phyloP scores from a whole-genome alignment of 2,329 filamentous ascomycete genomes.

The Acephala macrosclerotiorum region DNA sequence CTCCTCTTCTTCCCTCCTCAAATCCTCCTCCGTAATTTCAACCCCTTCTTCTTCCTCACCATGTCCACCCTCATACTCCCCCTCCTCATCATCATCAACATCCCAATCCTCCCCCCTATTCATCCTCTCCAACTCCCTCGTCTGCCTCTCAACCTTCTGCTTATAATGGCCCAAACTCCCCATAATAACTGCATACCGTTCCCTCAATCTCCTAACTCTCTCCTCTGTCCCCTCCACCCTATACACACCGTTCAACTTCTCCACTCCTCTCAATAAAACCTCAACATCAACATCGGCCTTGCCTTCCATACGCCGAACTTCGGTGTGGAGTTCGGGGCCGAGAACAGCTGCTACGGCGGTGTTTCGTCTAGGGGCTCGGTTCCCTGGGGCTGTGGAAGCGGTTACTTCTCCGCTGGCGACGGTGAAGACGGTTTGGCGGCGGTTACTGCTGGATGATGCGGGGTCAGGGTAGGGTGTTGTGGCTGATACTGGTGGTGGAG shows the following conservation, averaged over 20 bases:
- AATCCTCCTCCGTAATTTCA: constrained; percentile 71
- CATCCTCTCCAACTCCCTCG: constrained; percentile 74
- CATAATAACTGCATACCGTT: constrained; percentile 73
- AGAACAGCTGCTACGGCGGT: constrained; percentile 91
- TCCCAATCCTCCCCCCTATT: constrained; percentile 68
- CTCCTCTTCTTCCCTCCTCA: constrained; percentile 74
- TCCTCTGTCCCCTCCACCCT: constrained; percentile 81
- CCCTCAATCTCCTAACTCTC: constrained; percentile 75
- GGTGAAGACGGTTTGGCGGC: constrained; percentile 71
- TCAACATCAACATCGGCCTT: constrained; percentile 86
- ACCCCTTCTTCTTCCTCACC: constrained; percentile 47
- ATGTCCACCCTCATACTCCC: constrained; percentile 54
- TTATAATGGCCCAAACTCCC: constrained; percentile 85
- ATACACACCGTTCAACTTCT: constrained; percentile 90
- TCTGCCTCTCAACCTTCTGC: constrained; percentile 78
- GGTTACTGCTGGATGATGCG: constrained; percentile 44
- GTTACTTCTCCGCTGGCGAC: constrained; percentile 67
- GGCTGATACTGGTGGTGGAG: constrained; percentile 53
- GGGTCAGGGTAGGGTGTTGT: constrained; percentile 55
- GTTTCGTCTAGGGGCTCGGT: constrained; percentile 66
- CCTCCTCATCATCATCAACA: constrained; percentile 58
- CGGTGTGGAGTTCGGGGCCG: constrained; percentile 84
- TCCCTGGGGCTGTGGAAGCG: constrained; percentile 56
- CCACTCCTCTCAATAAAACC: constrained; percentile 82
- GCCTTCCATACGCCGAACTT: constrained; percentile 67